Evolutionary conservation across 2,329 filamentous ascomycete genomes (phyloP).

Genomic region (Neofusicoccum laricinum): DNA sequence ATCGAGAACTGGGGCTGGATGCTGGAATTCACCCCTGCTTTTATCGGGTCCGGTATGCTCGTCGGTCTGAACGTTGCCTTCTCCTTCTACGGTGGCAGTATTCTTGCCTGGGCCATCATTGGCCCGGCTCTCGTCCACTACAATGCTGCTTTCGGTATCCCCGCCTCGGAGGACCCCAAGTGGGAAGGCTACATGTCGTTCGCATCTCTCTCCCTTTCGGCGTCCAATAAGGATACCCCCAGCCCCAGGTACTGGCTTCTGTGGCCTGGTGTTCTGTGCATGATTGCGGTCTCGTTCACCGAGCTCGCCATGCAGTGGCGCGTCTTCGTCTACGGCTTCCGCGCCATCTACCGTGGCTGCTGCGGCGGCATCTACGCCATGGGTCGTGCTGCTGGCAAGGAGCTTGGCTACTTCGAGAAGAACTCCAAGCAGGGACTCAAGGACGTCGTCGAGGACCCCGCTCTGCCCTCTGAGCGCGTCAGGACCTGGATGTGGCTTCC

Average conservation of each 20-base stretch:
- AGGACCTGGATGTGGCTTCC: slow-evolving; percentile 53
- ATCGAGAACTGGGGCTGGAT: slow-evolving; percentile 63
- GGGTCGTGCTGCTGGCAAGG: slow-evolving; percentile 42
- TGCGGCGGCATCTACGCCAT: slow-evolving; percentile 42
- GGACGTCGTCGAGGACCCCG: slow-evolving; percentile 51
- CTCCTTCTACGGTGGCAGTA: slow-evolving; percentile 56
- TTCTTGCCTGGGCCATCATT: slow-evolving; percentile 58
- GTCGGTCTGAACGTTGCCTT: slow-evolving; percentile 58
- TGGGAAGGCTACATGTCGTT: slow-evolving; percentile 45
- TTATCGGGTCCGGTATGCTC: slow-evolving; percentile 46
- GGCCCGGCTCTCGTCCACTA: slow-evolving; percentile 56
- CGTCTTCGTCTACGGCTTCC: slow-evolving; percentile 47
- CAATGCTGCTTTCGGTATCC: slow-evolving; percentile 46
- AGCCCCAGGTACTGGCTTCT: slow-evolving; percentile 53
- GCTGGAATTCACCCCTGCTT: slow-evolving; percentile 59
- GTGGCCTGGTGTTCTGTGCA: slow-evolving; percentile 51
- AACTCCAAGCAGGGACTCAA: slow-evolving; percentile 38
- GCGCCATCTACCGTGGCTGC: slow-evolving; percentile 49
- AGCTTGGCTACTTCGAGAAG: slow-evolving; percentile 42
- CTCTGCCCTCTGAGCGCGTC: slow-evolving; percentile 47
- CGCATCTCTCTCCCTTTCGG: slow-evolving; percentile 34
- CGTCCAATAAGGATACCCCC: slow-evolving; percentile 42
- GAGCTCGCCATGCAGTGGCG: slow-evolving; percentile 44
- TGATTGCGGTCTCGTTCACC: slow-evolving; percentile 52
- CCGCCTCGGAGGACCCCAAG: slow-evolving; percentile 36